Evolutionary conservation across 352 stramenopile species (phyloP).

Genomic region (Aphanomyces astaci): DNA sequence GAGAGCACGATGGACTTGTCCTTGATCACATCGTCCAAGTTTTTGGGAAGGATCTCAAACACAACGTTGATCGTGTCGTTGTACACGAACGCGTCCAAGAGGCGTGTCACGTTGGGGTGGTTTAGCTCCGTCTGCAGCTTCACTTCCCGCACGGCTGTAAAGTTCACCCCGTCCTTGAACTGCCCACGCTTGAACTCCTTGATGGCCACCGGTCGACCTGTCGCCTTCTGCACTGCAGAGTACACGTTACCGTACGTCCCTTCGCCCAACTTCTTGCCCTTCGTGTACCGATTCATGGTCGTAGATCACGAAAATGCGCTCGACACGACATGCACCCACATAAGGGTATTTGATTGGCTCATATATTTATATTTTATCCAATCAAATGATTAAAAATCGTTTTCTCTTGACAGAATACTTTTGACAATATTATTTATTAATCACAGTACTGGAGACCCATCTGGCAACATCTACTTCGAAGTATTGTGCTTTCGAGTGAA

Average conservation of each 20-base stretch:
- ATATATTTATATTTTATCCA: too few relatives aligned
- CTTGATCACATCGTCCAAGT: conserved; percentile 85
- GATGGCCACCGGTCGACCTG: conserved; percentile 61
- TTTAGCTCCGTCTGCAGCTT: conserved; percentile 83
- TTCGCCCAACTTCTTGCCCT: conserved; percentile 66
- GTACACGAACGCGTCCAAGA: conserved; percentile 81
- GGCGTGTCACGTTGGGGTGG: conserved; percentile 75
- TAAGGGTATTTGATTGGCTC: neutral
- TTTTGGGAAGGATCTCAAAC: conserved; percentile 81
- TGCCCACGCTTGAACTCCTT: conserved; percentile 87
- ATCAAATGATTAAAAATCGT: too few relatives aligned
- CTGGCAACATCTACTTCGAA: too few relatives aligned
- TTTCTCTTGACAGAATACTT: too few relatives aligned
- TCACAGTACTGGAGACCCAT: too few relatives aligned
- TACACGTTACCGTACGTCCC: conserved; percentile 86
- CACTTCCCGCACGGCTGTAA: conserved; percentile 83
- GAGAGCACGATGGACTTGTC: conserved; percentile 81
- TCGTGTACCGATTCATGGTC: conserved; percentile 74
- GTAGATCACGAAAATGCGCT: neutral
- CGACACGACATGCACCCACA: neutral
- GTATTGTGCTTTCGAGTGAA: too few relatives aligned
- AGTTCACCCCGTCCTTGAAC: conserved; percentile 84
- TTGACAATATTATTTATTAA: too few relatives aligned
- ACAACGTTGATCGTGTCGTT: conserved; percentile 88
- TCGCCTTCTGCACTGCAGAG: conserved; percentile 65